Conservation (phyloP, 148 eudicot species). For the Vaccinium darrowii region DNA sequence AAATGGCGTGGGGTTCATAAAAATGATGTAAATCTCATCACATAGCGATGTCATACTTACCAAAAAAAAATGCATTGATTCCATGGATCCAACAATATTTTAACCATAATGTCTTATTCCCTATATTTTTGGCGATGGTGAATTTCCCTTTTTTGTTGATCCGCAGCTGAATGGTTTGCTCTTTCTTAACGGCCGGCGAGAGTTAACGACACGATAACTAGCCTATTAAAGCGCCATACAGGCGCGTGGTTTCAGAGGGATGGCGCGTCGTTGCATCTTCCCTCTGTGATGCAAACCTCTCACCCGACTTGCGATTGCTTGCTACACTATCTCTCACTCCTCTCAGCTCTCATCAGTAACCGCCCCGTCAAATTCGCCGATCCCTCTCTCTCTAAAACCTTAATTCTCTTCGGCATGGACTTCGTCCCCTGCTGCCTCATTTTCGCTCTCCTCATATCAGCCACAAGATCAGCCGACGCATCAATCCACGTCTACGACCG, state of each 20-base stretch:
- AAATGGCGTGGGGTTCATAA: too few relatives aligned
- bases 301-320: neutral
- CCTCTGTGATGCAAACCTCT: neutral
- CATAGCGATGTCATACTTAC: too few relatives aligned
- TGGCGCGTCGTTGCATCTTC: neutral
- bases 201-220: neutral
- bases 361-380: slow-evolving; percentile 35
- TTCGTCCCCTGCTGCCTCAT: slow-evolving; percentile 15
- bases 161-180: too few relatives aligned
- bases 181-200: neutral
- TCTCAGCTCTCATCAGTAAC: neutral
- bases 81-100: too few relatives aligned
- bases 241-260: neutral
- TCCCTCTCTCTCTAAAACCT: slow-evolving; percentile 9
- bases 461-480: slow-evolving; percentile 39
- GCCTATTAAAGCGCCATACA: neutral
- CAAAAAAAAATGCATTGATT: too few relatives aligned
- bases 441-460: slow-evolving; percentile 19
- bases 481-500: slow-evolving; percentile 72
- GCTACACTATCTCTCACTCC: neutral
- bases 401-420: slow-evolving; percentile 25
- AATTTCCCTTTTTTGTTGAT: too few relatives aligned
- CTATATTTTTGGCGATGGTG: too few relatives aligned
- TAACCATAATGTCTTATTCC: too few relatives aligned
- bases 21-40: too few relatives aligned